Conservation (phyloP, 169 alveolate genomes). For the Neospora caninum region DNA sequence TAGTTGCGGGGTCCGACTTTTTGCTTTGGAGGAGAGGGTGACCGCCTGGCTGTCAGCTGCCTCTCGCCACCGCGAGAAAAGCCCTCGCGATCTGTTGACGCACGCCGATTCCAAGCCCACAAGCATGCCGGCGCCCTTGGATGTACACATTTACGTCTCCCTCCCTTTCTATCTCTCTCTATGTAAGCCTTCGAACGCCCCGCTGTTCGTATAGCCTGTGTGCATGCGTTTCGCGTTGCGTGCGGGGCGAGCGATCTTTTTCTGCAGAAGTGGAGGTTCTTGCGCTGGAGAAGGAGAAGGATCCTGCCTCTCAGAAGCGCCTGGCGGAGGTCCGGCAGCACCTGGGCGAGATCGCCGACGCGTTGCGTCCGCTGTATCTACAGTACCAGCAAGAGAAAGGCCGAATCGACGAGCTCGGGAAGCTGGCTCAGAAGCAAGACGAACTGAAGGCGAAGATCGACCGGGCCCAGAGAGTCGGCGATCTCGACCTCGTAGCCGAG, state of each 20-base stretch:
- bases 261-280: slow-evolving; percentile 77
- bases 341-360: slow-evolving; percentile 47
- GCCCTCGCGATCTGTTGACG: no score
- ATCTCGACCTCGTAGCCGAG: slow-evolving; percentile 87
- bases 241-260: no score
- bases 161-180: background rate
- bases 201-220: no score
- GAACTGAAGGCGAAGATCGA: slow-evolving; percentile 85
- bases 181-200: no score
- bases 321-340: slow-evolving; percentile 72
- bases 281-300: slow-evolving; percentile 77
- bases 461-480: slow-evolving; percentile 84
- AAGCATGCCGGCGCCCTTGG: no score
- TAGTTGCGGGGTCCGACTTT: no score
- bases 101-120: no score
- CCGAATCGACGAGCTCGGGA: slow-evolving; percentile 81
- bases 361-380: slow-evolving; percentile 49
- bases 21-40: no score
- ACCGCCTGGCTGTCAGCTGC: no score
- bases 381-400: slow-evolving; percentile 78
- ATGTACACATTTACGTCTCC: no score
- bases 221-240: no score
- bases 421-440: slow-evolving; percentile 81
- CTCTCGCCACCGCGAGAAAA: no score
- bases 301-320: slow-evolving; percentile 71